These are phyloP conservation scores for Colletotrichum sp. DNA, from an alignment of 2,329 filamentous ascomycete species.

Conservation along the genomic window DNA sequence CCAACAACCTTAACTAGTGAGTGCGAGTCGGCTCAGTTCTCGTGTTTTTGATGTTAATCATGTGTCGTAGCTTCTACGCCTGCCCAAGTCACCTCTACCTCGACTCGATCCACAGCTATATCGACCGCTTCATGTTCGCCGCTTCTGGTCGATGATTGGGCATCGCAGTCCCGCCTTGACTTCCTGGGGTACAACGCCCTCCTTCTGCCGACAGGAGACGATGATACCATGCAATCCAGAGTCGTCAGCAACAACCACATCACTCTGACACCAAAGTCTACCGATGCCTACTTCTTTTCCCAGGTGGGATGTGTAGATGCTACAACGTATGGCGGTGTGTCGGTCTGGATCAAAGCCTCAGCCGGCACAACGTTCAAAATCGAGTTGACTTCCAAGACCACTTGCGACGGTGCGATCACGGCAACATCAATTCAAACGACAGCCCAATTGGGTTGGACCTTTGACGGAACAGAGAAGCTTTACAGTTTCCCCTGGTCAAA, in stretches of 20 bases:
- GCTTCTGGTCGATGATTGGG: constrained; percentile 63
- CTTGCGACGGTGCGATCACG: constrained; percentile 43
- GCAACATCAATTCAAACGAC: constrained; percentile 44
- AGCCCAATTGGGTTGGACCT: constrained; percentile 60
- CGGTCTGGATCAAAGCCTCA: constrained; percentile 58
- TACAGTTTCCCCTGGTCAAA: constrained; percentile 62
- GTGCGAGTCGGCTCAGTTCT: background rate
- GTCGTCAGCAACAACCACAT: constrained; percentile 55
- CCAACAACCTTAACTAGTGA: constrained; percentile 18
- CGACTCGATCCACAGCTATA: background rate
- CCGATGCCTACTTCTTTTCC: constrained; percentile 61
- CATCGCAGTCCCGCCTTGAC: constrained; percentile 63
- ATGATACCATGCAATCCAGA: constrained; percentile 60
- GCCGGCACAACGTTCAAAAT: constrained; percentile 54
- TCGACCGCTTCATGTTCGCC: constrained; percentile 36
- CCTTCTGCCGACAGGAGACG: constrained; percentile 58
- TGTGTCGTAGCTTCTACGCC: background rate
- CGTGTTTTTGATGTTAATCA: background rate
- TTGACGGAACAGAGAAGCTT: constrained; percentile 63
- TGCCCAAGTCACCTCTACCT: background rate
- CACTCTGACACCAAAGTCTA: constrained; percentile 53
- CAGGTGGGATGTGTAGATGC: constrained; percentile 59
- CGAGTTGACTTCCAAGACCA: constrained; percentile 51
- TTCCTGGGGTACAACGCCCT: constrained; percentile 67
- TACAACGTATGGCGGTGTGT: constrained; percentile 58